These are phyloP conservation scores for Stephania yunnanensis DNA, from an alignment of 164 flowering plant species.

Conservation along the genomic window DNA sequence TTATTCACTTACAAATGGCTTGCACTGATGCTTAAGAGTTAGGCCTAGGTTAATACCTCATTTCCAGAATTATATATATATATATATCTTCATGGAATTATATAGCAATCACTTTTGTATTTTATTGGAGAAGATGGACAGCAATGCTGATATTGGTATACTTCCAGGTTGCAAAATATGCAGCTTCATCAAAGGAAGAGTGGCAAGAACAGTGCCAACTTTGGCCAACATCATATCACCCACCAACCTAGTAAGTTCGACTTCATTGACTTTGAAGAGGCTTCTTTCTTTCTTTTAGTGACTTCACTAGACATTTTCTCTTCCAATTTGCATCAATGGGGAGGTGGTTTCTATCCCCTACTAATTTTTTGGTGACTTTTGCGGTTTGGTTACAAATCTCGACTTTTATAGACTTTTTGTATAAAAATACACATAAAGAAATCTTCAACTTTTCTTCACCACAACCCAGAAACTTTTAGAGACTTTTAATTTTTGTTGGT, in stretches of 20 bases:
- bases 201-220: slow-evolving; percentile 91
- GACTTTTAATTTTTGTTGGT: too few species aligned
- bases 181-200: slow-evolving; percentile 78
- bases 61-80: background rate
- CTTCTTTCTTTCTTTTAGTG: background rate
- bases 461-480: too few species aligned
- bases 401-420: too few species aligned
- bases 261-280: background rate
- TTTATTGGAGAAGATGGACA: background rate
- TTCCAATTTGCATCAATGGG: background rate
- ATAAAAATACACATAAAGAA: too few species aligned
- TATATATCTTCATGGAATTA: background rate
- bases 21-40: background rate
- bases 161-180: slow-evolving; percentile 62
- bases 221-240: slow-evolving; percentile 96
- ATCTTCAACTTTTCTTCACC: too few species aligned
- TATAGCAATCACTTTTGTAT: background rate
- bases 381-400: too few species aligned
- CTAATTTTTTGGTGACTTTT: too few species aligned
- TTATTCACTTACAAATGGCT: background rate
- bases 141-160: slow-evolving; percentile 1
- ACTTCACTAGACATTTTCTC: background rate
- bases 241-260: slow-evolving; percentile 70
- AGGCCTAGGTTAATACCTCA: background rate
- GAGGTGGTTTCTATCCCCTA: background rate